Evolutionary conservation across 2,329 filamentous ascomycete species (phyloP), one percentile per base, ranked within the genome.

Genomic region (Sarocladium brachiariae): DNA sequence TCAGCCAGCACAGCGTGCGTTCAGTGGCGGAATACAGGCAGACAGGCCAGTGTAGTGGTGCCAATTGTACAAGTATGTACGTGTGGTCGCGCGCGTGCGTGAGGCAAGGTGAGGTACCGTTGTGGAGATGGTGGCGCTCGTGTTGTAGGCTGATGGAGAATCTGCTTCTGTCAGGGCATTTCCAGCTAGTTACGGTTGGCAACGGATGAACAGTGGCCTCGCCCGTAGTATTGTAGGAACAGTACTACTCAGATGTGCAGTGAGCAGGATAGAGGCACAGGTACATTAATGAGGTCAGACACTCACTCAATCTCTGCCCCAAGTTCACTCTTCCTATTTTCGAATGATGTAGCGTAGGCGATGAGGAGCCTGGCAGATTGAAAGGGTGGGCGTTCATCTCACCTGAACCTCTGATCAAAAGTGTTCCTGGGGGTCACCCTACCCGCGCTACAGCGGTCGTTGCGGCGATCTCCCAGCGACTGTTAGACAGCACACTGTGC

Each of bases 131-230:
- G 60, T 55, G 30, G 59, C 59, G 53, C 59, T 55, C 55, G 61
- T 57, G 45, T 63, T 58, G 45, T 59, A 57, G 47, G 57, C 14
- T 31, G 55, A 56, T 61, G 24, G 60, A 58, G 49, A 25, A 45
- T 21, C 13, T 10, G 39, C 9, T n/a, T 45, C 21, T 13, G 39
- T 45, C 39, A 45, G 27, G 43, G 39, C n/a, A 43, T 31, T 33
- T 18, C 9, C 16, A 33, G 39, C 24, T 16, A 16, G 35, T n/a
- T 16, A n/a, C n/a, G 13, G 16, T 16, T 7, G n/a, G 8, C 7
- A 39, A 30, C 7, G 27, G 27, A 30, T 30, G 27, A 30, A 7
- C 27, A 30, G 7, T 30, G n/a, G n/a, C n/a, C n/a, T n/a, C n/a
- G n/a, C n/a, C n/a, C n/a, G n/a, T n/a, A n/a, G n/a, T n/a, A n/a